phyloP scores from a whole-genome alignment of 768 basidiomycete species.

The Lentinula detonsa region DNA sequence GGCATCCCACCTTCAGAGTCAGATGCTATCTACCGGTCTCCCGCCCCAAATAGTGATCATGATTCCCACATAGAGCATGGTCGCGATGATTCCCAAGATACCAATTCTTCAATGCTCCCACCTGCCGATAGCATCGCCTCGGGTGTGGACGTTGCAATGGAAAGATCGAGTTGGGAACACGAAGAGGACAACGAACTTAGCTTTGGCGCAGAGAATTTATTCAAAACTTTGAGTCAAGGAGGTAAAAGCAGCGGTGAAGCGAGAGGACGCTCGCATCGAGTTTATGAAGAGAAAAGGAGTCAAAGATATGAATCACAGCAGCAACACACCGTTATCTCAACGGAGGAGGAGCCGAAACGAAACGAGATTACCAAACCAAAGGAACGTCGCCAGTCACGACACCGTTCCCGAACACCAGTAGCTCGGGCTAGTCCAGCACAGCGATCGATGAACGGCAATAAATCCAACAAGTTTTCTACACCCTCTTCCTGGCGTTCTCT shows the following conservation, averaged over 20 bases:
- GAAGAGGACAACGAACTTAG: slow-evolving; percentile 19
- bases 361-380: background rate
- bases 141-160: slow-evolving; percentile 4
- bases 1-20: slow-evolving; percentile 39
- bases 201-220: slow-evolving; percentile 42
- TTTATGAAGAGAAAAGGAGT: slow-evolving; percentile 8
- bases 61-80: background rate
- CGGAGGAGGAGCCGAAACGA: background rate
- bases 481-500: slow-evolving; percentile 24
- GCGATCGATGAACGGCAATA: background rate
- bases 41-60: background rate
- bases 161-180: slow-evolving; percentile 1
- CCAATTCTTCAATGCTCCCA: background rate
- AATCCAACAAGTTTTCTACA: background rate
- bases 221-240: slow-evolving; percentile 30
- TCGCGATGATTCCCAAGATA: background rate
- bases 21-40: slow-evolving; percentile 16
- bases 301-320: background rate
- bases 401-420: background rate
- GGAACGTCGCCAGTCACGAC: background rate
- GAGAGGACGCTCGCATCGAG: background rate
- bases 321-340: background rate
- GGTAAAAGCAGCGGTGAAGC: slow-evolving; percentile 12
- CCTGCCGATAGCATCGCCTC: slow-evolving; percentile 22
- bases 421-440: background rate